A percentile compares a stretch with the other conserved stretches of the same genome.
These are phyloP conservation scores for Fusarium duplospermum DNA, from an alignment of 2,329 filamentous ascomycete species.

Conservation along the genomic window DNA sequence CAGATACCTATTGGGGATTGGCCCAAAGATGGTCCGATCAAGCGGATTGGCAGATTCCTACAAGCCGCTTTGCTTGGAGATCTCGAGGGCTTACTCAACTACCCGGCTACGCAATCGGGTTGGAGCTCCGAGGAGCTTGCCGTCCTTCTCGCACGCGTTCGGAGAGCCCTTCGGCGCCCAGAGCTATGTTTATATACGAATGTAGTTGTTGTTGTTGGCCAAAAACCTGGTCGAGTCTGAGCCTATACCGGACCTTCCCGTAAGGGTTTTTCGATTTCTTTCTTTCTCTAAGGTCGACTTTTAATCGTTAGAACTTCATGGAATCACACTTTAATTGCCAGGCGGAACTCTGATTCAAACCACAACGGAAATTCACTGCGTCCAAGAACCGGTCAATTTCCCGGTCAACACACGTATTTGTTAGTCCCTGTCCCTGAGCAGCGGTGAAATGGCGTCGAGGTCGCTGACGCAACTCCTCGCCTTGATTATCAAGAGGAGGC, in stretches of 20 bases:
- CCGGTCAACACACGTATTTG: not conserved
- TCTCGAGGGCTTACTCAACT: not conserved
- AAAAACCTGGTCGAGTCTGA: not conserved
- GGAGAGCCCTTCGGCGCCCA: not conserved
- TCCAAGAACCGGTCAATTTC: not conserved
- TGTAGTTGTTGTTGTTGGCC: not conserved
- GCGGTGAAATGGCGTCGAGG: not conserved
- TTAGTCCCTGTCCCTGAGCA: not conserved
- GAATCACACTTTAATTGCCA: not conserved
- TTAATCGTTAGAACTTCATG: not conserved
- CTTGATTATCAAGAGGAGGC: not conserved
- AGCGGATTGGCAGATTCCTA: not conserved
- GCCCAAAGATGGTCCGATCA: not conserved
- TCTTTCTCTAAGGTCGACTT: not conserved
- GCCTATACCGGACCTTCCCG: not conserved
- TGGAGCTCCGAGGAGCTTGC: not conserved
- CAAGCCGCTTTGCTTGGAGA: not conserved
- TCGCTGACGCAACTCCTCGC: not conserved
- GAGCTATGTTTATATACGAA: not conserved
- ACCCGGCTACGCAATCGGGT: not conserved
- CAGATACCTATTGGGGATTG: not conserved
- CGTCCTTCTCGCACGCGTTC: not conserved
- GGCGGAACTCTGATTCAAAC: not conserved
- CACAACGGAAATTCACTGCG: not conserved
- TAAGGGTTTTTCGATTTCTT: not conserved